phyloP scores from a whole-genome alignment of 495 filamentous ascomycete species.

The Hyaloscypha finlandica region DNA sequence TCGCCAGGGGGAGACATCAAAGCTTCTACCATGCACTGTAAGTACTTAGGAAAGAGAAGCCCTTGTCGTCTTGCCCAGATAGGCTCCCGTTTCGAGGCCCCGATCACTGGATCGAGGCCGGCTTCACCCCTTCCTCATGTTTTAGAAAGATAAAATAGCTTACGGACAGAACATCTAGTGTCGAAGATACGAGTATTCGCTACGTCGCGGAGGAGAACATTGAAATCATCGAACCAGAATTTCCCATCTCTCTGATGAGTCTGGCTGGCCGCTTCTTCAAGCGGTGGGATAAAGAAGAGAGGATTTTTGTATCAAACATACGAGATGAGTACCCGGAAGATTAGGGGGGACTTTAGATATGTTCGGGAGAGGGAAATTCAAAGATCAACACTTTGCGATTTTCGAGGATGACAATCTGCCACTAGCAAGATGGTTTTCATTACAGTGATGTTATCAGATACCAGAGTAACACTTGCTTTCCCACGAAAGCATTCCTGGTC shows the following conservation, averaged over 20 bases:
- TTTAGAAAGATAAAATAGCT: constrained; percentile 23
- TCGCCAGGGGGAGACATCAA: constrained; percentile 66
- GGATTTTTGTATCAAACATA: constrained; percentile 83
- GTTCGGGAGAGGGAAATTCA: not conserved
- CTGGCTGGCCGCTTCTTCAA: constrained; percentile 89
- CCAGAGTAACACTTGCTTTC: not conserved
- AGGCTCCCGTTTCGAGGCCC: not conserved
- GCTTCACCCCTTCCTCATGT: constrained; percentile 1
- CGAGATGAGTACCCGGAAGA: constrained; percentile 85
- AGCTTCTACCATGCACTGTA: constrained; percentile 86
- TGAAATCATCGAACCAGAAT: constrained; percentile 53
- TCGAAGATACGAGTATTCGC: constrained; percentile 68
- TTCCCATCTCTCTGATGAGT: constrained; percentile 55
- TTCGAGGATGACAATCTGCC: not conserved
- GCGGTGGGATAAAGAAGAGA: constrained; percentile 68
- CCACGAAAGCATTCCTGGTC: not conserved
- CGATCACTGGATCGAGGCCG: not conserved
- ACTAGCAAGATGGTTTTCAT: no score
- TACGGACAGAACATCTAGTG: constrained; percentile 46
- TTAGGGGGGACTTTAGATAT: constrained; percentile 37
- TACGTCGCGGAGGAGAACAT: constrained; percentile 92
- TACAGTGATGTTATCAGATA: no score
- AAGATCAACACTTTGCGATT: not conserved
- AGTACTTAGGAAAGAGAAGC: constrained; percentile 37
- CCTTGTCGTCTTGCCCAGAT: not conserved